A percentile compares a stretch with the other conserved stretches of the same genome.
These are phyloP conservation scores for Aspergillus arachidicola DNA, from an alignment of 2,329 filamentous ascomycete genomes.

Conservation along the genomic window DNA sequence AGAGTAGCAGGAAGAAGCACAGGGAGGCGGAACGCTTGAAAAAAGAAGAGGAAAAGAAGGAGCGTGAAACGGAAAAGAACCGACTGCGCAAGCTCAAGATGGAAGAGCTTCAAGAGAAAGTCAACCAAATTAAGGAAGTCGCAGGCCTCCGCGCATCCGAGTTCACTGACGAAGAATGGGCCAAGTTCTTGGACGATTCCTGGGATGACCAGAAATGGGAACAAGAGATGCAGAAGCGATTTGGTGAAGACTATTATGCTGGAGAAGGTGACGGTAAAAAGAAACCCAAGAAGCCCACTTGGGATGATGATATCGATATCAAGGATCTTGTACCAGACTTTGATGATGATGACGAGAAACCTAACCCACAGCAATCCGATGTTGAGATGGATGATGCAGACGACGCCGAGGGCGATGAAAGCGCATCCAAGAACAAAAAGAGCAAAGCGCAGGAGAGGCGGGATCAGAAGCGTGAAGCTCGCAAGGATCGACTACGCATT, in stretches of 20 bases:
- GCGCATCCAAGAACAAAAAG: conserved; percentile 45
- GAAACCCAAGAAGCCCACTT: conserved; percentile 79
- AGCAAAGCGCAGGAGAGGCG: conserved; percentile 53
- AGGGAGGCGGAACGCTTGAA: conserved; percentile 76
- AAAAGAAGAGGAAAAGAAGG: conserved; percentile 75
- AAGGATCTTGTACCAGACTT: conserved; percentile 88
- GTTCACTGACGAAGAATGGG: conserved; percentile 77
- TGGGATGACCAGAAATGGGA: conserved; percentile 94
- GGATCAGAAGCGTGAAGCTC: conserved; percentile 70
- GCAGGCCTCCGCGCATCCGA: conserved; percentile 73
- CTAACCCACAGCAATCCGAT: conserved; percentile 61
- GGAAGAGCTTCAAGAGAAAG: conserved; percentile 84
- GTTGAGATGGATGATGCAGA: conserved; percentile 48
- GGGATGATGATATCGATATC: conserved; percentile 98
- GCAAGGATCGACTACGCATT: conserved; percentile 78
- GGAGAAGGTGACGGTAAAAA: conserved; percentile 58
- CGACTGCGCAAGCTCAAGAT: conserved; percentile 84
- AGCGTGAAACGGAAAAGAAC: conserved; percentile 78
- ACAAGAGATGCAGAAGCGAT: conserved; percentile 81
- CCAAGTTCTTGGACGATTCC: conserved; percentile 78
- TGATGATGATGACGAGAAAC: conserved; percentile 68
- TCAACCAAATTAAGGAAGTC: conserved; percentile 84
- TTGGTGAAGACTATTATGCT: conserved; percentile 89
- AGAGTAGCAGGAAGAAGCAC: conserved; percentile 72
- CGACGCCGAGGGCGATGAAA: conserved; percentile 38